Base-by-base conservation (phyloP, 1,284 basidiomycete genomes). In the Trichosporon coremiiforme region DNA sequence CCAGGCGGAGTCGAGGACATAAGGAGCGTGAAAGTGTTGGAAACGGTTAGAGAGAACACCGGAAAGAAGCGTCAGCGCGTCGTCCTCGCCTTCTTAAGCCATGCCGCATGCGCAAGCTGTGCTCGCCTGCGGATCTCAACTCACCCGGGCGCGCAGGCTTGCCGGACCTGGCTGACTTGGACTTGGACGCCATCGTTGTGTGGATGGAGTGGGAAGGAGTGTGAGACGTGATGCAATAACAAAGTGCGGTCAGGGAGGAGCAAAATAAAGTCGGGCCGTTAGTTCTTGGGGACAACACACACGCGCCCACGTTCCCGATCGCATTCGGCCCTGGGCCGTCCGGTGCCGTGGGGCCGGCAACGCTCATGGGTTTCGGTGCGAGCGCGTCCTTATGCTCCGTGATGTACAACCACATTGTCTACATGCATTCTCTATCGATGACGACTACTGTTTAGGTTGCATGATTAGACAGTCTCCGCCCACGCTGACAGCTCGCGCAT, bases 401-500 rank as follows among this genome's bases (percentile, higher is more conserved):
- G 36, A 38, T 45, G 41, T 45, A n/a, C 41, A 45, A 45, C 41
- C 25, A 25, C 25, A 25, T 25, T 25, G 25, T 25, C 25, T 25
- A 25, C 25, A 2, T 25, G 25, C 25, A 25, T 25, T 25, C 25
- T 25, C 25, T 25, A 25, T 25, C 25, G 25, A 25, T 25, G 6
- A 36, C 35, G 10, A 10, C 35, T 36, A 36, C 35, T 36, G n/a
- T 8, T 17, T 50, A 15, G 10, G n/a, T 5, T 31, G 31, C 25
- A 10, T 15, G n/a, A 33, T n/a, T 67, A 66, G 33, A 73, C 66
- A 22, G 50, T 53, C 50, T 78, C 77, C 2, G 80, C 79, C 80
- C 79, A 82, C 0, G 45, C 66, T 9, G 71, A 75, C 2, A 83
- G 73, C 17, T 68, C 66, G 17, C 75, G 67, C 81, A 83, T 83